A percentile compares a stretch with the other conserved stretches of the same genome.
Conservation (phyloP, 164 flowering plant genomes). For the Nymphaea colorata region DNA sequence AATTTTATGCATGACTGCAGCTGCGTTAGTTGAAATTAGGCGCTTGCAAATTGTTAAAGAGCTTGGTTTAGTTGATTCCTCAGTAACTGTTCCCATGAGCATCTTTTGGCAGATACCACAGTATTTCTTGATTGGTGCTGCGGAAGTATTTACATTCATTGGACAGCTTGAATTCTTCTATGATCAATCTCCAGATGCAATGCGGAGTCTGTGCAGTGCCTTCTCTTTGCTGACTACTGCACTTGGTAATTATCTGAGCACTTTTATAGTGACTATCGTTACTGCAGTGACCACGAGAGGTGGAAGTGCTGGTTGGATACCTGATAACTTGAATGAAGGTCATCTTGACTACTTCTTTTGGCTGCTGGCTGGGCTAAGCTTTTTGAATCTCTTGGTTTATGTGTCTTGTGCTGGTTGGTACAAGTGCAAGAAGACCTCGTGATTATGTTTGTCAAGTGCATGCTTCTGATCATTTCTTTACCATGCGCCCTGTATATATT, state of each 20-base stretch:
- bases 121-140: conserved; percentile 59
- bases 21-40: conserved; percentile 64
- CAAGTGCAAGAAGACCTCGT: conserved; percentile 37
- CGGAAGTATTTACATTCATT: conserved; percentile 50
- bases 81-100: conserved; percentile 42
- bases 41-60: conserved; percentile 44
- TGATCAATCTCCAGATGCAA: conserved; percentile 72
- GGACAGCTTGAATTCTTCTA: conserved; percentile 80
- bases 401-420: conserved; percentile 33
- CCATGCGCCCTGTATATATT: background rate
- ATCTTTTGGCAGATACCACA: conserved; percentile 78
- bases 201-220: conserved; percentile 67
- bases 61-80: conserved; percentile 26
- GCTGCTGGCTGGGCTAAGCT: conserved; percentile 61
- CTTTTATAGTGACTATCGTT: conserved; percentile 47
- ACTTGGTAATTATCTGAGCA: conserved; percentile 56
- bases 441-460: background rate
- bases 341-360: conserved; percentile 70
- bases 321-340: conserved; percentile 54
- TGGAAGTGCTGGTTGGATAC: conserved; percentile 58
- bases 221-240: conserved; percentile 42
- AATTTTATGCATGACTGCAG: conserved; percentile 57
- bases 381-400: conserved; percentile 40
- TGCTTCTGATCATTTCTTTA: background rate
- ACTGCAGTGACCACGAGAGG: conserved; percentile 37